phyloP scores from a whole-genome alignment of 2,329 filamentous ascomycete species.

The Penicillium rolfsii region DNA sequence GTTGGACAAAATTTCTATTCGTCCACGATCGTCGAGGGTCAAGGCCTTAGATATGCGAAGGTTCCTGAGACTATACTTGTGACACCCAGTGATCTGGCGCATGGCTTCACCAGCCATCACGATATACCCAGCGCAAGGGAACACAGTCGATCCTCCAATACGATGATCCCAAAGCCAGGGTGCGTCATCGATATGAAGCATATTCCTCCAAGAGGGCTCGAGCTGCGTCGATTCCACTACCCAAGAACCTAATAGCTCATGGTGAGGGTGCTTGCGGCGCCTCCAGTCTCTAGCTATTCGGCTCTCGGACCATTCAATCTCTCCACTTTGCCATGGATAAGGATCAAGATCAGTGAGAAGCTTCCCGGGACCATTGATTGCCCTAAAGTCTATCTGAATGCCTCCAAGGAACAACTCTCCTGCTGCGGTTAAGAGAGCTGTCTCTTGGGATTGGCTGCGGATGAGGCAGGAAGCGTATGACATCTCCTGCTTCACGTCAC shows the following conservation, averaged over 20 bases:
- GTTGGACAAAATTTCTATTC: conserved; percentile 21
- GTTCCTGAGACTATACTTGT: background rate
- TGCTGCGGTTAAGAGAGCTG: background rate
- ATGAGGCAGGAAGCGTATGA: conserved; percentile 15
- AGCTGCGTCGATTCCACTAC: conserved; percentile 9
- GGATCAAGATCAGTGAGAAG: conserved; percentile 30
- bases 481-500: background rate
- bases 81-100: conserved; percentile 10
- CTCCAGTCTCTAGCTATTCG: conserved; percentile 21
- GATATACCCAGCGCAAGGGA: conserved; percentile 32
- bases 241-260: conserved; percentile 27
- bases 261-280: conserved; percentile 14
- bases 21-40: conserved; percentile 8
- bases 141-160: conserved; percentile 26
- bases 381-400: conserved; percentile 2
- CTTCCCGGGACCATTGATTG: conserved; percentile 6
- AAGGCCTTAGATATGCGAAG: conserved; percentile 18
- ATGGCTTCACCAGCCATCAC: conserved; percentile 32
- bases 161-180: conserved; percentile 39
- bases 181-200: conserved; percentile 29
- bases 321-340: conserved; percentile 30
- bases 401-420: conserved; percentile 2
- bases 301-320: conserved; percentile 7
- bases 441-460: conserved; percentile 7
- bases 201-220: conserved; percentile 35